These are phyloP conservation scores for Radiomyces spectabilis DNA, from an alignment of 192 early-diverging fungal species.

Conservation along the genomic window DNA sequence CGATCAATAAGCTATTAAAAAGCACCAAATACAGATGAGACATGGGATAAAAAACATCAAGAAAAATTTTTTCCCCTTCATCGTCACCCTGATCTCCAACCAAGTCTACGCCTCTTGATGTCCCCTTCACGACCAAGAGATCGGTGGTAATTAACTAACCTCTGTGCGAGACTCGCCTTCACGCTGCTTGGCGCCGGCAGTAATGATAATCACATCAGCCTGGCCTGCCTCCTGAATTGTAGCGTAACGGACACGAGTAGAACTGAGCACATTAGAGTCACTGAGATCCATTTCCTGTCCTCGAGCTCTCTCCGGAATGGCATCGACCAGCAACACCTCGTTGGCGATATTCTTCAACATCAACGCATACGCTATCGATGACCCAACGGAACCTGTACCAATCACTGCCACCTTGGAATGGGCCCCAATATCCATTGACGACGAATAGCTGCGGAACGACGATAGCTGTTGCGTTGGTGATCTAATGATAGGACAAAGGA, in stretches of 20 bases:
- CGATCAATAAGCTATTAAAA: slow-evolving; percentile 56
- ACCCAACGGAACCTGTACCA: slow-evolving; percentile 73
- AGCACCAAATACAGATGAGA: not conserved
- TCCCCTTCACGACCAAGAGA: no score
- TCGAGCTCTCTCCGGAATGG: slow-evolving; percentile 50
- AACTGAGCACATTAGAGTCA: slow-evolving; percentile 67
- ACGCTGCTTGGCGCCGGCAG: slow-evolving; percentile 79
- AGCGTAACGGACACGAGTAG: slow-evolving; percentile 51
- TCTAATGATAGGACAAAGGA: no score
- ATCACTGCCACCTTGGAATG: slow-evolving; percentile 55
- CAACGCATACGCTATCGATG: slow-evolving; percentile 66
- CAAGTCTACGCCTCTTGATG: no score
- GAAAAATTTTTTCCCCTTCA: not conserved
- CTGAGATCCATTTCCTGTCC: slow-evolving; percentile 80
- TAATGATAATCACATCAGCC: slow-evolving; percentile 76
- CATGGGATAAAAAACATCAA: not conserved
- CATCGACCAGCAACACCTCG: slow-evolving; percentile 69
- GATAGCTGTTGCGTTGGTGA: no score
- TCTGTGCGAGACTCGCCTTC: slow-evolving; percentile 65
- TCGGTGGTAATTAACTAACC: slow-evolving; percentile 3
- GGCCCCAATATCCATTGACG: not conserved
- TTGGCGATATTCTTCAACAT: slow-evolving; percentile 61
- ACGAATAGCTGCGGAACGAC: no score
- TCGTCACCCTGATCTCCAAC: not conserved
- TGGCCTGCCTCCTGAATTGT: slow-evolving; percentile 69